These are phyloP conservation scores for Chlorella vulgaris DNA, from an alignment of 139 green algal species.

Conservation along the genomic window DNA sequence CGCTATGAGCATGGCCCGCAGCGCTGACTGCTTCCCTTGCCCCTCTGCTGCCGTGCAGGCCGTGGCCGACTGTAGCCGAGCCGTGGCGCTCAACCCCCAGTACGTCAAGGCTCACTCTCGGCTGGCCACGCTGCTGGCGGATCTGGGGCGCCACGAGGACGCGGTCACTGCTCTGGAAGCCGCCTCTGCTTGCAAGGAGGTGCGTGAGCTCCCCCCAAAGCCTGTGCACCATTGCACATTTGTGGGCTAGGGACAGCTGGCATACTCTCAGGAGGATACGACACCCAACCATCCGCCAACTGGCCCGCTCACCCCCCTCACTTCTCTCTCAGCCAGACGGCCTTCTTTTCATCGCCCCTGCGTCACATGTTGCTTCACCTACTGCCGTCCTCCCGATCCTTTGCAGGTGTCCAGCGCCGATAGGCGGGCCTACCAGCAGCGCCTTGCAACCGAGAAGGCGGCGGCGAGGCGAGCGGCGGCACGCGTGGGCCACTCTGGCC, in stretches of 20 bases:
- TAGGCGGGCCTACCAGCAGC: conserved; percentile 19
- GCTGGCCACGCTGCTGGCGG: conserved; percentile 52
- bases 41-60: too few relatives aligned
- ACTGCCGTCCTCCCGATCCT: neutral
- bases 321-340: too few relatives aligned
- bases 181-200: neutral
- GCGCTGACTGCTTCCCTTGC: neutral
- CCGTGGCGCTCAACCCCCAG: conserved; percentile 65
- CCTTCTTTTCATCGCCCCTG: too few relatives aligned
- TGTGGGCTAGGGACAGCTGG: too few relatives aligned
- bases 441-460: conserved; percentile 13
- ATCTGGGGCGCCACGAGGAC: conserved; percentile 41
- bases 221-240: too few relatives aligned
- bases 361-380: neutral
- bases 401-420: neutral
- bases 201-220: too few relatives aligned
- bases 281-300: neutral
- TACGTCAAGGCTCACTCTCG: conserved; percentile 60
- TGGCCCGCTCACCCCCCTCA: neutral
- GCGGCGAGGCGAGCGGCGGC: neutral
- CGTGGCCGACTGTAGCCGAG: conserved; percentile 77
- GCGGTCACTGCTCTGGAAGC: conserved; percentile 25
- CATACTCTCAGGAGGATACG: too few relatives aligned
- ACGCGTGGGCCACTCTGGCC: neutral
- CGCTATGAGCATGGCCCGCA: neutral